Evolutionary conservation across 225 moss, liverwort and hornwort genomes (phyloP).

Genomic region (Polytrichum commune): DNA sequence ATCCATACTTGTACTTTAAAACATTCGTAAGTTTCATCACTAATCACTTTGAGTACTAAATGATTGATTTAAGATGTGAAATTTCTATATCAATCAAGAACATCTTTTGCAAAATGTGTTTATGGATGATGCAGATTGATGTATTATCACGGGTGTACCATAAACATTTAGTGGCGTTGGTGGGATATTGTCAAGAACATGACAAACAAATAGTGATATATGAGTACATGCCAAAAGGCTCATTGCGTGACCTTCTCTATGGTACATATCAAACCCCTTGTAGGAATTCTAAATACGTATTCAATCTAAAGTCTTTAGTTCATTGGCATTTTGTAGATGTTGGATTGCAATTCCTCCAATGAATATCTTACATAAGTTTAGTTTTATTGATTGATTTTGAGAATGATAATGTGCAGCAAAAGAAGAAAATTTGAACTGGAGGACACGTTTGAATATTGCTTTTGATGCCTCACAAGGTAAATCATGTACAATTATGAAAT

Average conservation of each 20-base stretch:
- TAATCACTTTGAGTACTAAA: no score
- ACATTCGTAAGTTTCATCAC: no score
- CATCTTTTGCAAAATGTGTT: no score
- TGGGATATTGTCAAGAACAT: conserved; percentile 48
- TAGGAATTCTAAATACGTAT: neutral
- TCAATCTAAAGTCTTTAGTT: neutral
- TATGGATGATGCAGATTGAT: conserved; percentile 25
- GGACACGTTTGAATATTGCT: conserved; percentile 13
- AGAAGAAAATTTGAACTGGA: conserved; percentile 22
- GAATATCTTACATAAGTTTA: no score
- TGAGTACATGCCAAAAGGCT: conserved; percentile 63
- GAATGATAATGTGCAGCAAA: no score
- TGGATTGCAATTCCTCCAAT: no score
- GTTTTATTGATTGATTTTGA: no score
- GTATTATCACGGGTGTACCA: conserved; percentile 63
- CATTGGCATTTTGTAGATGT: conserved; percentile 4
- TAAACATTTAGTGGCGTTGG: conserved; percentile 45
- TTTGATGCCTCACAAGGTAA: conserved; percentile 46
- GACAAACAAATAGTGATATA: conserved; percentile 56
- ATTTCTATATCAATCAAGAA: no score
- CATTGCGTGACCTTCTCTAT: conserved; percentile 50
- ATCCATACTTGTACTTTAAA: no score
- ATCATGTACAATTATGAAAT: neutral
- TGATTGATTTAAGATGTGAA: no score
- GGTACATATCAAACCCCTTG: conserved; percentile 16